Conservation (phyloP, 257 asterid genomes). For the Jasminum sambac region DNA sequence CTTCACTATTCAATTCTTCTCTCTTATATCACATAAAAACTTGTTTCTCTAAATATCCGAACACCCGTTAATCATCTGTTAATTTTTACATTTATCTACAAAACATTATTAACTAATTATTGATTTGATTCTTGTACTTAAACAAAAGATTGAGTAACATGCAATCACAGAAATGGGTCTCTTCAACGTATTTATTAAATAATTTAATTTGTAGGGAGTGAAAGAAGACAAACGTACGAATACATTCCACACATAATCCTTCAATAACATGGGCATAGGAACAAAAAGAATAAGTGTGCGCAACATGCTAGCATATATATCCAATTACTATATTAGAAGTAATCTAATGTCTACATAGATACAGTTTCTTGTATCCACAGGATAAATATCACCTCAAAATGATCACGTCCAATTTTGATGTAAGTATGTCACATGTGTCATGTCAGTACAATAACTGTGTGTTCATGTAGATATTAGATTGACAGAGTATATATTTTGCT, state of each 20-base stretch:
- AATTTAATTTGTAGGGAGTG: background rate
- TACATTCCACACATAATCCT: background rate
- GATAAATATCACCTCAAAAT: too few species aligned
- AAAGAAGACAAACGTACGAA: background rate
- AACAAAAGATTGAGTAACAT: background rate
- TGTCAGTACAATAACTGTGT: too few species aligned
- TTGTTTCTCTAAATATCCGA: too few species aligned
- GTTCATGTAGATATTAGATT: too few species aligned
- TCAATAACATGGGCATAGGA: background rate
- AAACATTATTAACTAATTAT: background rate
- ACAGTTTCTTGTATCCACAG: too few species aligned
- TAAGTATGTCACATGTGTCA: too few species aligned
- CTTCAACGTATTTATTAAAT: background rate
- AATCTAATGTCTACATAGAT: too few species aligned
- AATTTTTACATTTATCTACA: slow-evolving; percentile 1
- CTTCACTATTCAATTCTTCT: too few species aligned
- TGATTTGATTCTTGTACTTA: background rate
- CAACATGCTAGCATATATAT: background rate
- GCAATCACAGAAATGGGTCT: background rate
- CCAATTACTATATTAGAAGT: background rate
- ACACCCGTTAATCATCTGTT: slow-evolving; percentile 18
- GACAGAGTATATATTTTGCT: background rate
- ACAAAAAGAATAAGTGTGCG: background rate
- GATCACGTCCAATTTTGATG: too few species aligned
- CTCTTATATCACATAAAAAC: too few species aligned